phyloP scores from a whole-genome alignment of 495 filamentous ascomycete species.

The Penicillium salamii region DNA sequence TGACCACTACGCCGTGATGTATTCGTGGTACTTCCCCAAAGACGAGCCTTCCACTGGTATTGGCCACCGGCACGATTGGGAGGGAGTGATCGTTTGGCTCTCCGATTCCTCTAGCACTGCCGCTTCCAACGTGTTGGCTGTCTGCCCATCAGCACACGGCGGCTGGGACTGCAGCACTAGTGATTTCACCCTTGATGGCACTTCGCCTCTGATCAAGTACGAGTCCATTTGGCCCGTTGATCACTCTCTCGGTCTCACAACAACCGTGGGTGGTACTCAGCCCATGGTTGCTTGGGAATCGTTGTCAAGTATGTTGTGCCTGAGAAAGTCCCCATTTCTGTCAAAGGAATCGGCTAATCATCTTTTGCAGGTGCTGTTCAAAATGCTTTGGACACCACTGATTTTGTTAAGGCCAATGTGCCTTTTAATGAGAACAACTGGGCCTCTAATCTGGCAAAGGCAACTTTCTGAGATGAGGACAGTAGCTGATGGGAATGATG shows the following conservation, averaged over 20 bases:
- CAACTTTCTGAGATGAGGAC: conserved; percentile 12
- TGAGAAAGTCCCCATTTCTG: background rate
- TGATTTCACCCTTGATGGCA: conserved; percentile 34
- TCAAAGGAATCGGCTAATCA: background rate
- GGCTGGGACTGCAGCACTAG: conserved; percentile 46
- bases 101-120: conserved; percentile 27
- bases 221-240: conserved; percentile 48
- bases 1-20: conserved; percentile 48
- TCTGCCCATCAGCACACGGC: conserved; percentile 52
- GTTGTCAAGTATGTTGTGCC: conserved; percentile 22
- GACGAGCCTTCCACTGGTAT: conserved; percentile 39
- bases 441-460: conserved; percentile 13
- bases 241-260: conserved; percentile 44
- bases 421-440: conserved; percentile 21
- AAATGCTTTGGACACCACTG: conserved; percentile 20
- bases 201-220: conserved; percentile 46
- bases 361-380: conserved; percentile 10
- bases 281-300: conserved; percentile 55
- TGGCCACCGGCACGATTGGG: conserved; percentile 53
- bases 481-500: too few relatives aligned
- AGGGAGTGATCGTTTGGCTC: conserved; percentile 51
- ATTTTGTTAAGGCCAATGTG: conserved; percentile 20
- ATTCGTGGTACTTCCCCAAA: conserved; percentile 53
- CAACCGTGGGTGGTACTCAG: conserved; percentile 46
- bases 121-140: conserved; percentile 45